phyloP scores from a whole-genome alignment of 2,329 filamentous ascomycete genomes.

The Beauveria pseudobassiana region DNA sequence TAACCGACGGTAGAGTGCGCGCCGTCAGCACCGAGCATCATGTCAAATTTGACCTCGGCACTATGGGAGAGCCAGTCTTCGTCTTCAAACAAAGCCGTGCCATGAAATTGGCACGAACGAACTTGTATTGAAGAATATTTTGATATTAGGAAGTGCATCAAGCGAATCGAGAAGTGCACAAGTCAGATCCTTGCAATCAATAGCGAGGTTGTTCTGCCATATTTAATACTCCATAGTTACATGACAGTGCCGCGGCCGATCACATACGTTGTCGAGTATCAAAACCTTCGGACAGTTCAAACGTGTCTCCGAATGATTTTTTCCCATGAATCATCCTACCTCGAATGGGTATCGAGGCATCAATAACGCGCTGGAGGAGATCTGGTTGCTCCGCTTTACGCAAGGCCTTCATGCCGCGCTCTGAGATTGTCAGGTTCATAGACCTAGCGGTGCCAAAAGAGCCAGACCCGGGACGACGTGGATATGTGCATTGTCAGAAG shows the following conservation, averaged over 20 bases:
- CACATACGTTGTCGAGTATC: conserved; percentile 70
- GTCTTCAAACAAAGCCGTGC: conserved; percentile 80
- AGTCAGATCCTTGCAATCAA: conserved; percentile 79
- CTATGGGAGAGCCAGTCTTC: conserved; percentile 27
- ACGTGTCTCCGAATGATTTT: conserved; percentile 55
- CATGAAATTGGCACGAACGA: conserved; percentile 77
- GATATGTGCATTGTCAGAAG: conserved; percentile 49
- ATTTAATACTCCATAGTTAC: not conserved
- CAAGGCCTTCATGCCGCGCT: conserved; percentile 87
- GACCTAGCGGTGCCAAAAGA: conserved; percentile 94
- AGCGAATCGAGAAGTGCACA: conserved; percentile 76
- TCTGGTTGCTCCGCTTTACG: conserved; percentile 56
- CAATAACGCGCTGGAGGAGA: conserved; percentile 67
- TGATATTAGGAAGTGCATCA: conserved; percentile 78
- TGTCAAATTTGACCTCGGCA: conserved; percentile 78
- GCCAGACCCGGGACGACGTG: conserved; percentile 71
- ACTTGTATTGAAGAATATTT: conserved; percentile 85
- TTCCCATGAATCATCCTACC: conserved; percentile 92
- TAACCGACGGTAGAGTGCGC: conserved; percentile 51
- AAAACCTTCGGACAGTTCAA: conserved; percentile 81
- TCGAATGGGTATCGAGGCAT: conserved; percentile 80
- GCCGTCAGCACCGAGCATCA: conserved; percentile 80
- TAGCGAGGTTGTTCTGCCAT: conserved; percentile 67
- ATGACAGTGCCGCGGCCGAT: not conserved
- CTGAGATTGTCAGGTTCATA: conserved; percentile 91